Conservation (phyloP, 129 eudicot species). For the Chrysanthemum lavandulifolium region DNA sequence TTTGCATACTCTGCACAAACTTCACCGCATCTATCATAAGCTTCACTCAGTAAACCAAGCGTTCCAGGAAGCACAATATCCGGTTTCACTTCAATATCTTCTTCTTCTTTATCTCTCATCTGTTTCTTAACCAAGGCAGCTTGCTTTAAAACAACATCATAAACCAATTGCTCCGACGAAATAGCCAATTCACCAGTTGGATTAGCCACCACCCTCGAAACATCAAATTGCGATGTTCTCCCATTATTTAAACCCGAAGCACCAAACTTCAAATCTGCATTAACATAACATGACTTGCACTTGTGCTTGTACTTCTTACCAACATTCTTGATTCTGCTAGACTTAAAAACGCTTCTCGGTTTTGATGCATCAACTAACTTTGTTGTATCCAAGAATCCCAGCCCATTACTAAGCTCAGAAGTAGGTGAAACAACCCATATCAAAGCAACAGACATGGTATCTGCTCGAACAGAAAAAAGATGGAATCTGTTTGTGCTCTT, state of each 20-base stretch:
- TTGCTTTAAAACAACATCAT: conserved; percentile 93
- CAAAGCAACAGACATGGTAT: conserved; percentile 78
- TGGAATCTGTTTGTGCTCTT: conserved; percentile 11
- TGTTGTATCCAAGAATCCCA: conserved; percentile 55
- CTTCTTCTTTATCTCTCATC: conserved; percentile 38
- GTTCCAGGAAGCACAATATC: conserved; percentile 84
- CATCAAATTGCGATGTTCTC: conserved; percentile 26
- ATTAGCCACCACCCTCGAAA: conserved; percentile 71
- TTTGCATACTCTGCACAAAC: conserved; percentile 99
- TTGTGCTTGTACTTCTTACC: conserved; percentile 37
- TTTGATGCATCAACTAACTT: conserved; percentile 44
- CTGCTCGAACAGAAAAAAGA: conserved; percentile 21
- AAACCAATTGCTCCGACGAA: conserved; percentile 88
- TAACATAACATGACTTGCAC: conserved; percentile 33
- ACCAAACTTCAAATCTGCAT: conserved; percentile 37
- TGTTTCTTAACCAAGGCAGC: conserved; percentile 89
- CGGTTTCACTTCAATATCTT: conserved; percentile 76
- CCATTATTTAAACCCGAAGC: conserved; percentile 38
- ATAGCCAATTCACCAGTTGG: conserved; percentile 71
- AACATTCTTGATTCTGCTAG: conserved; percentile 39
- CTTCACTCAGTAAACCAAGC: conserved; percentile 71
- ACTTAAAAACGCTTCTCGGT: conserved; percentile 29
- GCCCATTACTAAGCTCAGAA: conserved; percentile 53
- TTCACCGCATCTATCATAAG: conserved; percentile 96
- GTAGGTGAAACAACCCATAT: conserved; percentile 72